Percentiles rank a stretch among this genome's conserved stretches.
phyloP scores from a whole-genome alignment of 768 basidiomycete genomes.

The Tricholoma furcatifolium region DNA sequence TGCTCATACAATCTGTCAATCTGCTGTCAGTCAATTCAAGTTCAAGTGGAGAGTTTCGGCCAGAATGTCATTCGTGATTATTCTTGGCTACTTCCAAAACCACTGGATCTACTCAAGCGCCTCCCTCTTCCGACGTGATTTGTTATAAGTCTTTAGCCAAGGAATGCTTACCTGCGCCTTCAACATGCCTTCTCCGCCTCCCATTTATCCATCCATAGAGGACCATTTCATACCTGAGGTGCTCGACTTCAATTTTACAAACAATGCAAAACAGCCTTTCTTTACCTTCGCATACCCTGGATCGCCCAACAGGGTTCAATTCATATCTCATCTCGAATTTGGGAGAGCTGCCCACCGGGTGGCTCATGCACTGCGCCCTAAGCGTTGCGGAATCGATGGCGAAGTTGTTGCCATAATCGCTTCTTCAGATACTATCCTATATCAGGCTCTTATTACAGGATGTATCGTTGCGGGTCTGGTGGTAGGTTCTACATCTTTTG shows the following conservation, averaged over 20 bases:
- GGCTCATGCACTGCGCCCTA: slow-evolving; percentile 37
- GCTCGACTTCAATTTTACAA: slow-evolving; percentile 11
- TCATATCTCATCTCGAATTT: slow-evolving; percentile 42
- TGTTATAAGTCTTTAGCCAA: too few species aligned
- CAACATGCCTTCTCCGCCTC: too few species aligned
- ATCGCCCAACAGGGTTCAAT: slow-evolving; percentile 11
- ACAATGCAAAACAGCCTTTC: slow-evolving; percentile 13
- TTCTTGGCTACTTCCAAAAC: not conserved
- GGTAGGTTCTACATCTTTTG: slow-evolving; percentile 18
- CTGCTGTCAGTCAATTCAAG: not conserved
- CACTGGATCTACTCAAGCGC: too few species aligned
- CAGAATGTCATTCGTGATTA: not conserved
- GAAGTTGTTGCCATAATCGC: slow-evolving; percentile 36
- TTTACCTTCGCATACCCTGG: slow-evolving; percentile 2
- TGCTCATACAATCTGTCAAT: not conserved
- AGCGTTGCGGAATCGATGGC: slow-evolving; percentile 27
- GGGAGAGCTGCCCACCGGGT: slow-evolving; percentile 42
- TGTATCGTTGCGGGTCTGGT: slow-evolving; percentile 34
- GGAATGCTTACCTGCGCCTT: too few species aligned
- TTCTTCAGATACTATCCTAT: slow-evolving; percentile 33
- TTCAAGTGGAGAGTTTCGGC: not conserved
- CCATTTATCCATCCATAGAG: too few species aligned
- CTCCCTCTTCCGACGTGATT: too few species aligned
- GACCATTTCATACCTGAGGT: too few species aligned
- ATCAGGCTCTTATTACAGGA: slow-evolving; percentile 40